phyloP scores from a whole-genome alignment of 441 rosid species.

The Iberis amara region DNA sequence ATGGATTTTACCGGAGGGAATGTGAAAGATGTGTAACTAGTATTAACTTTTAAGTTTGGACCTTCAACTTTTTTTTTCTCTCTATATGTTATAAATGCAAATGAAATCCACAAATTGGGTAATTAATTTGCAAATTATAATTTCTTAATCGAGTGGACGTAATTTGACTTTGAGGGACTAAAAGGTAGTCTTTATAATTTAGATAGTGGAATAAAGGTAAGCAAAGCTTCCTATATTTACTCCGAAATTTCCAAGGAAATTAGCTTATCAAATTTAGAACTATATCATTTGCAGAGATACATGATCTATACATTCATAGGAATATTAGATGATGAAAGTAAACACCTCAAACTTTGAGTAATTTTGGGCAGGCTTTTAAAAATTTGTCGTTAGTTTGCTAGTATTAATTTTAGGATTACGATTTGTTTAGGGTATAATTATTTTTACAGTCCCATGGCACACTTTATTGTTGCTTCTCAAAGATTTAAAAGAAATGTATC shows the following conservation, averaged over 20 bases:
- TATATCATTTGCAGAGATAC: conserved; percentile 14
- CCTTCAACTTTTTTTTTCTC: too few relatives aligned
- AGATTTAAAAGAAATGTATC: too few relatives aligned
- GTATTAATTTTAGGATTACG: too few relatives aligned
- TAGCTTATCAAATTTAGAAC: conserved; percentile 6
- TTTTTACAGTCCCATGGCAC: too few relatives aligned
- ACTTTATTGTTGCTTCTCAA: too few relatives aligned
- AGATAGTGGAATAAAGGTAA: conserved; percentile 30
- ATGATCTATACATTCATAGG: conserved; percentile 1
- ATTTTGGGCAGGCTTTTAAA: too few relatives aligned
- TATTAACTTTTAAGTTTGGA: conserved; percentile 5
- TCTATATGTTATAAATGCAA: background rate
- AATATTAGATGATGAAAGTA: conserved; percentile 21
- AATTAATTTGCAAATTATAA: conserved; percentile 21
- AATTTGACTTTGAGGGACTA: conserved; percentile 18
- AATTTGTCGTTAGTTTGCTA: too few relatives aligned
- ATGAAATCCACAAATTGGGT: conserved; percentile 9
- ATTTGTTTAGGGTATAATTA: too few relatives aligned
- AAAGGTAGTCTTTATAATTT: conserved; percentile 24
- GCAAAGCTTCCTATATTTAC: conserved; percentile 29
- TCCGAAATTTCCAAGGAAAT: conserved; percentile 32
- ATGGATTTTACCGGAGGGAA: conserved; percentile 26
- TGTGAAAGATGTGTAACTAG: conserved; percentile 15
- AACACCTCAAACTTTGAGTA: background rate
- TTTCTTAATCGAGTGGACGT: conserved; percentile 10